phyloP scores from a whole-genome alignment of 805 yeast genomes.

The Candida nemodendra region DNA sequence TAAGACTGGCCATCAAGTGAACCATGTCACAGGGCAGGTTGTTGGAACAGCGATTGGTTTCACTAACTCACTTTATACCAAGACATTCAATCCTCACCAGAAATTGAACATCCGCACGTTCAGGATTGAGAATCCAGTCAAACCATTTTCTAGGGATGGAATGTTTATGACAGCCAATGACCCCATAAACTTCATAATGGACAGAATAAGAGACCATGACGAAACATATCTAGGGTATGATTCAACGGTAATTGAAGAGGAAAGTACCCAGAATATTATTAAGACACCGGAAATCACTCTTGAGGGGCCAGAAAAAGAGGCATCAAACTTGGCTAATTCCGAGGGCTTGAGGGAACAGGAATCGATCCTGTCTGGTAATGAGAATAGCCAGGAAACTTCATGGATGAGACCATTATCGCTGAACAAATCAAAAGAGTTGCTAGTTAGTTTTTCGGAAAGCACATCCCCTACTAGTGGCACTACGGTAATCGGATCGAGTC shows the following conservation, averaged over 20 bases:
- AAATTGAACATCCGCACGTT: conserved; percentile 24
- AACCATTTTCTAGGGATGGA: conserved; percentile 32
- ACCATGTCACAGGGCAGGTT: conserved; percentile 25
- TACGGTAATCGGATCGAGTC: background rate
- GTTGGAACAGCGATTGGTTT: conserved; percentile 29
- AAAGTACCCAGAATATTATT: too few species aligned
- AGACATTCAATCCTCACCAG: conserved; percentile 33
- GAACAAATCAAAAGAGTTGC: conserved; percentile 12
- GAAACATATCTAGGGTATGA: conserved; percentile 1
- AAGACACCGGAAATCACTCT: too few species aligned
- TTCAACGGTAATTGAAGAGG: background rate
- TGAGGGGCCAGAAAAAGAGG: too few species aligned
- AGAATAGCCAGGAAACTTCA: conserved; percentile 4
- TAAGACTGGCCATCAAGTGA: conserved; percentile 26
- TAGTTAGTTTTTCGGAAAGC: conserved; percentile 2
- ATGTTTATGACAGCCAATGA: conserved; percentile 32
- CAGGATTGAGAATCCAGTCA: conserved; percentile 36
- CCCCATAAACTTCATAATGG: conserved; percentile 26
- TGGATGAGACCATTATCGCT: conserved; percentile 27
- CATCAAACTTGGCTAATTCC: too few species aligned
- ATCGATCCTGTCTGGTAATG: background rate
- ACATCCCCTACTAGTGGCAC: background rate
- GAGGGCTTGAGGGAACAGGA: conserved; percentile 7
- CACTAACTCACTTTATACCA: conserved; percentile 32
- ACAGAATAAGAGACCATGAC: conserved; percentile 4